Evolutionary conservation across 139 green algal genomes (phyloP).

Genomic region (Chlamydomonas incerta): DNA sequence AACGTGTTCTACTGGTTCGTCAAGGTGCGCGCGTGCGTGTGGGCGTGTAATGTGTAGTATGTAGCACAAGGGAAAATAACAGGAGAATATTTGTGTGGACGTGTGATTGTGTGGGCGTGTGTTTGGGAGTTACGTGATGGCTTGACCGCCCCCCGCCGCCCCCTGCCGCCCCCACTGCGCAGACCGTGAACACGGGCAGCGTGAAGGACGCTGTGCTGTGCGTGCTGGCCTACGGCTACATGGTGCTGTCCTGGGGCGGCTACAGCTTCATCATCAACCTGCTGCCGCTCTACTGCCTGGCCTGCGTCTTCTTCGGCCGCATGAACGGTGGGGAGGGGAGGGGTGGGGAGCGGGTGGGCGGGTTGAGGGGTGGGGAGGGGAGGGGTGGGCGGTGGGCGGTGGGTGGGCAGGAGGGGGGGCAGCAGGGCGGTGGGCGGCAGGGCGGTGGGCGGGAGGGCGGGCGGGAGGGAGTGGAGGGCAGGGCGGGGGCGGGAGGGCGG

Average conservation of each 20-base stretch:
- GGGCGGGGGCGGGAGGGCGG: no score
- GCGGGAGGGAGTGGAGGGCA: no score
- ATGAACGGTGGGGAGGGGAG: constrained; percentile 37
- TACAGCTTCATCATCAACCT: constrained; percentile 99
- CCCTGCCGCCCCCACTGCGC: no score
- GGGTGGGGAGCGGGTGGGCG: background rate
- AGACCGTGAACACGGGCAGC: constrained; percentile 92
- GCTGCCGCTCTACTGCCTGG: constrained; percentile 94
- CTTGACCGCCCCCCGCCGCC: no score
- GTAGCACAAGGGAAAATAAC: no score
- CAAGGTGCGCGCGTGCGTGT: constrained; percentile 63
- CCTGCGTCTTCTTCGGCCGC: constrained; percentile 79
- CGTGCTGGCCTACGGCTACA: constrained; percentile 87
- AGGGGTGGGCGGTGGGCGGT: background rate
- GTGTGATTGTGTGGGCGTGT: no score
- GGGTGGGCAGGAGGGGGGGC: background rate
- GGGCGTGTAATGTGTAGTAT: no score
- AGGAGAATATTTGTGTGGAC: no score
- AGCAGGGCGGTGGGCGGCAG: no score
- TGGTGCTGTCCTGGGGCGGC: constrained; percentile 93
- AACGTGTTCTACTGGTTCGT: constrained; percentile 92
- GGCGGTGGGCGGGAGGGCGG: no score
- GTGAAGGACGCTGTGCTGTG: constrained; percentile 81
- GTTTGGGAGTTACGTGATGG: background rate
- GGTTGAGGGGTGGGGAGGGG: background rate